Percentiles rank a stretch among this genome's conserved stretches.
phyloP scores from a whole-genome alignment of 306 rosid genomes.

The Lathyrus sativus region DNA sequence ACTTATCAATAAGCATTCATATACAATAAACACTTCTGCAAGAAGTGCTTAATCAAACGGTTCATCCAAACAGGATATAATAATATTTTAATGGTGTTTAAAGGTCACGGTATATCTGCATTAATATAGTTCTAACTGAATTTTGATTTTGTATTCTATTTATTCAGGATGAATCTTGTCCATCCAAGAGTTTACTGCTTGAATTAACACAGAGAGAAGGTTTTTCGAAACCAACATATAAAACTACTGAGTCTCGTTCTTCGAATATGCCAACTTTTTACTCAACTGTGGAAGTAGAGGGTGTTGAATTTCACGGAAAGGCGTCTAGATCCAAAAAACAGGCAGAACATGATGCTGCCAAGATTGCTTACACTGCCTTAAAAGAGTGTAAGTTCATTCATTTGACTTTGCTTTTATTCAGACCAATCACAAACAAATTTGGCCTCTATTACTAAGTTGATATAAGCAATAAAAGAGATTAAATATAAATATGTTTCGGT shows the following conservation, averaged over 20 bases:
- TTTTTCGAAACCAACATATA: slow-evolving; percentile 46
- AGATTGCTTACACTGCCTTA: slow-evolving; percentile 47
- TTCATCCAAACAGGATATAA: too few relatives aligned
- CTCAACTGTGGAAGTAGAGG: slow-evolving; percentile 47
- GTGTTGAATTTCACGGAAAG: slow-evolving; percentile 44
- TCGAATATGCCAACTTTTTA: slow-evolving; percentile 45
- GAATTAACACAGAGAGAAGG: slow-evolving; percentile 51
- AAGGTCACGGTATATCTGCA: too few relatives aligned
- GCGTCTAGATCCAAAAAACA: slow-evolving; percentile 44
- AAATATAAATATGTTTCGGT: not conserved
- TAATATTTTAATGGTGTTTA: too few relatives aligned
- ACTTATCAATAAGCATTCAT: too few relatives aligned
- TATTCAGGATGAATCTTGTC: slow-evolving; percentile 44
- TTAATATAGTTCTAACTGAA: not conserved
- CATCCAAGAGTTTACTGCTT: slow-evolving; percentile 54
- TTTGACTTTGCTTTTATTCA: not conserved
- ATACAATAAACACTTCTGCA: too few relatives aligned
- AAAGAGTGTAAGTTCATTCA: slow-evolving; percentile 43
- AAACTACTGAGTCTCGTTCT: slow-evolving; percentile 37
- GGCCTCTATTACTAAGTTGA: not conserved
- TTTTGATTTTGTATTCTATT: slow-evolving; percentile 8
- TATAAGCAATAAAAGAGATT: not conserved
- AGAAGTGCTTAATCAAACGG: too few relatives aligned
- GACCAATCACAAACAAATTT: not conserved
- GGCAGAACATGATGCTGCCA: slow-evolving; percentile 57